phyloP scores from a whole-genome alignment of 75 land plant genomes.

The Selaginella tamariscina region DNA sequence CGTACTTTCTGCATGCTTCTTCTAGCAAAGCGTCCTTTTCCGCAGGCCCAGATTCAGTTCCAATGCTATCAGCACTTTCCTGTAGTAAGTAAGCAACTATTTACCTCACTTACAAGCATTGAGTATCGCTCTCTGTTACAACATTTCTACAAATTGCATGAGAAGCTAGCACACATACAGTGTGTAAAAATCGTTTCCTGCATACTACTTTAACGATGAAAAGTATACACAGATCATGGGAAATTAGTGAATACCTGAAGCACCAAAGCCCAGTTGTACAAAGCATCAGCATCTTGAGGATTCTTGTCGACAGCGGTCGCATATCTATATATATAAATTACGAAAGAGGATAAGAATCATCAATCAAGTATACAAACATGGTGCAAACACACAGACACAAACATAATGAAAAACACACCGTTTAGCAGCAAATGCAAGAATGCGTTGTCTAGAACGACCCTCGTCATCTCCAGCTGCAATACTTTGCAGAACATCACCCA shows the following conservation, averaged over 20 bases:
- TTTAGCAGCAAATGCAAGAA: constrained; percentile 87
- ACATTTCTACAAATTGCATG: too few relatives aligned
- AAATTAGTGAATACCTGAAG: constrained; percentile 46
- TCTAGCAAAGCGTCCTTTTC: constrained; percentile 92
- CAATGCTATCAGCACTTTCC: constrained; percentile 97
- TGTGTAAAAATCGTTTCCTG: too few relatives aligned
- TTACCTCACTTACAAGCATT: too few relatives aligned
- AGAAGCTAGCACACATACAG: neutral
- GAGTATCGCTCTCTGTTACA: too few relatives aligned
- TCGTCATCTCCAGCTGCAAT: constrained; percentile 81
- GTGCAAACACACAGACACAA: neutral
- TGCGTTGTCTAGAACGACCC: constrained; percentile 73
- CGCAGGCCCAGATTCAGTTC: constrained; percentile 50
- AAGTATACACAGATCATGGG: neutral
- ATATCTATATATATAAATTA: constrained; percentile 61
- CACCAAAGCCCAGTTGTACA: constrained; percentile 96
- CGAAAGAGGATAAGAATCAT: too few relatives aligned
- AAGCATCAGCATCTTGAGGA: constrained; percentile 83
- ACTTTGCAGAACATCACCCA: constrained; percentile 62
- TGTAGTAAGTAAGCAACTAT: constrained; percentile 20
- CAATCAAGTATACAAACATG: neutral
- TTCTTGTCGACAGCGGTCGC: constrained; percentile 85
- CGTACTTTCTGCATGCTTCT: constrained; percentile 91
- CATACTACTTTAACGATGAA: neutral
- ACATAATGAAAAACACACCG: constrained; percentile 26